Percentiles rank a stretch among this genome's conserved stretches.
Evolutionary conservation across 495 filamentous ascomycete genomes (phyloP).

Genomic region (Neurospora sp.): DNA sequence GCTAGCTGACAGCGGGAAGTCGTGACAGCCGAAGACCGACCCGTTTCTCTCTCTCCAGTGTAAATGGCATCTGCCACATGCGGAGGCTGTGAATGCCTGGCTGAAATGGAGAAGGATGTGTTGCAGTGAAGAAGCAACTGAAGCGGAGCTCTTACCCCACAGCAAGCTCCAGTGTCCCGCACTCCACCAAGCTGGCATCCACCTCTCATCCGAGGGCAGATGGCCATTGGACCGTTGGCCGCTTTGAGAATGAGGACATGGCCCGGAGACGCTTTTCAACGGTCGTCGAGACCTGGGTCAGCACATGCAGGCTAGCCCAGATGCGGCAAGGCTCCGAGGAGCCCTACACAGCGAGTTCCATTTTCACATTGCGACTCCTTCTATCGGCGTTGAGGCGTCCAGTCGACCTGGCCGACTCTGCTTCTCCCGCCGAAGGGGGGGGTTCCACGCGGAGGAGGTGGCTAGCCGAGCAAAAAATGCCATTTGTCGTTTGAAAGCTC

Average conservation of each 20-base stretch:
- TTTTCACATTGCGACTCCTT: background rate
- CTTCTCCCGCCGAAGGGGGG: constrained; percentile 2
- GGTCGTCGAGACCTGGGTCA: constrained; percentile 13
- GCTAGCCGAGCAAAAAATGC: background rate
- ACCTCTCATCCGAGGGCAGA: background rate
- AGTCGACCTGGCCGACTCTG: constrained; percentile 2
- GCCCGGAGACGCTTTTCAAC: constrained; percentile 11
- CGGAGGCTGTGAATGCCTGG: background rate
- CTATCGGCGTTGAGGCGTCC: constrained; percentile 14
- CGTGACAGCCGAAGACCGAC: constrained; percentile 9
- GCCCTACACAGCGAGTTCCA: constrained; percentile 2
- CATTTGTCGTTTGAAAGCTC: background rate
- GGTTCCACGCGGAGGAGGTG: constrained; percentile 5
- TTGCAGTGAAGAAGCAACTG: background rate
- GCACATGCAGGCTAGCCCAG: constrained; percentile 8
- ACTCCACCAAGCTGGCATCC: background rate
- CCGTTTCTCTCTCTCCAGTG: constrained; percentile 21
- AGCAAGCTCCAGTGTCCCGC: background rate
- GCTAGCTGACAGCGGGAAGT: constrained; percentile 2
- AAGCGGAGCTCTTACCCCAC: background rate
- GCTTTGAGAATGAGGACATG: background rate
- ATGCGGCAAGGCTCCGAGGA: constrained; percentile 17
- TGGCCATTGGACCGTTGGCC: background rate
- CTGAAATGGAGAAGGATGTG: background rate
- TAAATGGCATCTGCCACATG: constrained; percentile 10